These are phyloP conservation scores for Tylopilus subfusipes DNA, from an alignment of 768 basidiomycete genomes.

Conservation along the genomic window DNA sequence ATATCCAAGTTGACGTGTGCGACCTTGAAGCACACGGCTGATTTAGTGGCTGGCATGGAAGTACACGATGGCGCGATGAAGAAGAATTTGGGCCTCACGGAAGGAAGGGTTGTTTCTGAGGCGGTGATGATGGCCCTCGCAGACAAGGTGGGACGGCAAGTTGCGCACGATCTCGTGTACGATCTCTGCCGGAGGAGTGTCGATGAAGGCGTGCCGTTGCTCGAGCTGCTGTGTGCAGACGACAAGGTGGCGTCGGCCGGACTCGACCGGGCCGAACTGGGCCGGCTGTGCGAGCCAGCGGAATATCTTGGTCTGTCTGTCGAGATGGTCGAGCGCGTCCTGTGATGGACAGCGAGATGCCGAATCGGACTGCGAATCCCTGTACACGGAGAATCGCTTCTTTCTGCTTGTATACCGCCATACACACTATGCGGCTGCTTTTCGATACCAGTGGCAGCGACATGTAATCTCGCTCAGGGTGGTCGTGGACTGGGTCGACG, in stretches of 20 bases:
- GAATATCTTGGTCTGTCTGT: slow-evolving; percentile 38
- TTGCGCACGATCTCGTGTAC: slow-evolving; percentile 44
- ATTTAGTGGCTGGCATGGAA: slow-evolving; percentile 38
- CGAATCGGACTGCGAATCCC: slow-evolving; percentile 7
- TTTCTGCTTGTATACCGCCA: background rate
- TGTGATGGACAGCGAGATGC: background rate
- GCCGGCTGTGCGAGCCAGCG: slow-evolving; percentile 35
- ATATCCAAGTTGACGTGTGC: slow-evolving; percentile 42
- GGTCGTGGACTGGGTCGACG: background rate
- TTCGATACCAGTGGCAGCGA: background rate
- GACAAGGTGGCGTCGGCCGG: slow-evolving; percentile 25
- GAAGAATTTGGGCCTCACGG: slow-evolving; percentile 37
- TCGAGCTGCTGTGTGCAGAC: slow-evolving; percentile 32
- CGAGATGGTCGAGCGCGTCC: slow-evolving; percentile 25
- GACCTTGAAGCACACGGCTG: slow-evolving; percentile 35
- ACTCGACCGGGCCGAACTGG: slow-evolving; percentile 26
- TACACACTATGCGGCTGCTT: background rate
- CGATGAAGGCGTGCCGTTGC: slow-evolving; percentile 27
- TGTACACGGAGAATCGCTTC: slow-evolving; percentile 1
- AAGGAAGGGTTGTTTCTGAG: slow-evolving; percentile 42
- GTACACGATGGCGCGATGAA: slow-evolving; percentile 40
- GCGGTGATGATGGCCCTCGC: slow-evolving; percentile 49
- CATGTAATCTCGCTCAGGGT: background rate
- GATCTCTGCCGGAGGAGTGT: slow-evolving; percentile 35
- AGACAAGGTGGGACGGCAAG: slow-evolving; percentile 40